phyloP scores from a whole-genome alignment of 164 flowering plant genomes.

The Tinospora cordifolia region DNA sequence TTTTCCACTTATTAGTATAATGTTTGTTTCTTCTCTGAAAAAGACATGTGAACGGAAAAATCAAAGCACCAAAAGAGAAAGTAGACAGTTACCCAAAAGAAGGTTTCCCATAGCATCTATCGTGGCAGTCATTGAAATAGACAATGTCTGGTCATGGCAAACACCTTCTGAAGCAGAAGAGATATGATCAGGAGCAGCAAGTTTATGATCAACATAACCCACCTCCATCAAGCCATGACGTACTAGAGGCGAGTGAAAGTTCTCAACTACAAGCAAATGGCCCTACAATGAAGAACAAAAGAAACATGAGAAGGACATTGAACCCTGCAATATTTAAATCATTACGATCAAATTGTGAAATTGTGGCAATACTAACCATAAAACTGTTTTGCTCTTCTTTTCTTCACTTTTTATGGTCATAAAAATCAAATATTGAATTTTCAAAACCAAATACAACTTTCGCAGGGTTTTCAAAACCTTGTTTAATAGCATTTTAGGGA shows the following conservation, averaged over 20 bases:
- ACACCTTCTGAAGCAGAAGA: constrained; percentile 21
- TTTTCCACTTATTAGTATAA: too few relatives aligned
- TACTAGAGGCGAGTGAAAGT: constrained; percentile 44
- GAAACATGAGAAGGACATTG: constrained; percentile 14
- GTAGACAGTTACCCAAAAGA: constrained; percentile 53
- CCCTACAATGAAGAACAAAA: constrained; percentile 45
- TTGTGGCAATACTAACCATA: too few relatives aligned
- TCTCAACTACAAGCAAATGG: constrained; percentile 70
- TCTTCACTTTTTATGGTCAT: too few relatives aligned
- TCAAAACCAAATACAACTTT: too few relatives aligned
- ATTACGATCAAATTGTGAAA: too few relatives aligned
- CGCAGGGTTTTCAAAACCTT: too few relatives aligned
- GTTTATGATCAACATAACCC: constrained; percentile 60
- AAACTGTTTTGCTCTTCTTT: too few relatives aligned
- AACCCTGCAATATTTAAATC: too few relatives aligned
- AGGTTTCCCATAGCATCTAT: constrained; percentile 65
- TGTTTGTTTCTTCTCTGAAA: too few relatives aligned
- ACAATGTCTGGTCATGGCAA: constrained; percentile 37
- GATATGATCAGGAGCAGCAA: constrained; percentile 10
- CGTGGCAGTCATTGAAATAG: constrained; percentile 90
- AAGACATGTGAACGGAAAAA: not conserved
- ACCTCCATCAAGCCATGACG: constrained; percentile 93
- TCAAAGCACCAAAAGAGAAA: not conserved
- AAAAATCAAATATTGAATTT: too few relatives aligned
- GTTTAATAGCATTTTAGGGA: too few relatives aligned